Base-by-base conservation (phyloP, 805 yeast genomes). In the Wickerhamomyces strasburgensis region DNA sequence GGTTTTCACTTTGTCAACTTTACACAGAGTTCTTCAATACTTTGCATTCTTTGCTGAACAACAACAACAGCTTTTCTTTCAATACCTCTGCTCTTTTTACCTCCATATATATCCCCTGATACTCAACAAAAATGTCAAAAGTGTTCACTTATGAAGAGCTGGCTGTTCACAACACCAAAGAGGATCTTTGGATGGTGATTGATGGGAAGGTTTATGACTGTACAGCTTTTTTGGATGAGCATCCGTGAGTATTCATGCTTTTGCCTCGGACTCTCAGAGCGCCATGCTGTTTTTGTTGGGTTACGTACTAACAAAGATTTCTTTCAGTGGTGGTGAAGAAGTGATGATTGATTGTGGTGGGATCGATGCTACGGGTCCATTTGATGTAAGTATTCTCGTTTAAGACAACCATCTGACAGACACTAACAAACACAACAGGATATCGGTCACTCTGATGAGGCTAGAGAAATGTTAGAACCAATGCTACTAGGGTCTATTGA, bases 391-490 rank as follows among this genome's bases (percentile, higher is more conserved):
- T 51, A 65, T 9, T 14, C 16, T 17, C 17, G 14, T 29, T n/a
- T n/a, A 27, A 68, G 29, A 69, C 67, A 14, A 75, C 72, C 45
- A 48, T 27, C 29, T 31, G 32, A 28, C 27, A 32, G 29, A 27
- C 23, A 37, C 34, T 33, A 30, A 40, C 40, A 14, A 21, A 19
- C 33, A 10, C 2, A 14, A 27, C 72, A 38, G 79, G 96, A 87
- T 56, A 89, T 93, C 58, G 99, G 99, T 25, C 99, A 93, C 66
- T 87, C 98, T 25, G 97, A 89, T 46, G 96, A 89, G 49, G 98
- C 99, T 28, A 78, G 80, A 51, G 93, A 82, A 52, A 70, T 82
- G 49, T 68, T 93, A 53, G 70, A 65, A 31, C 77, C 73, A 28
- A 66, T 87, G 56, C 68, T 73, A 49, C 73, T 93, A 41, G 98